Conservation (phyloP, 805 yeast species). For the Saccharomycopsis amapae region DNA sequence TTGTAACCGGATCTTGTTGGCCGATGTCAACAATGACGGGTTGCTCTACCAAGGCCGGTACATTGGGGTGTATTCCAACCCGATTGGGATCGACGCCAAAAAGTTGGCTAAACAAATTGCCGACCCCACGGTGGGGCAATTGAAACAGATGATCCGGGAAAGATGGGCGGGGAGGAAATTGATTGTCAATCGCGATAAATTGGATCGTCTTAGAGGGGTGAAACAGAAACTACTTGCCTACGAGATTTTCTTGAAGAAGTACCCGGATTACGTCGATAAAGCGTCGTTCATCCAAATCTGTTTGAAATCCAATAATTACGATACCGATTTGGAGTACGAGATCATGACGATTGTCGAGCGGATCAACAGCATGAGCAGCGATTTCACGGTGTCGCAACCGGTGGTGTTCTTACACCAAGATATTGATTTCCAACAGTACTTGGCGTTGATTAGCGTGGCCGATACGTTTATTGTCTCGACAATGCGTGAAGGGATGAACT, state of each 20-base stretch:
- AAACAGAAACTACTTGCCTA: constrained; percentile 83
- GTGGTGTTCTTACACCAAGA: constrained; percentile 86
- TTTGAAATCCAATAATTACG: constrained; percentile 45
- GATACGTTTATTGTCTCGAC: constrained; percentile 83
- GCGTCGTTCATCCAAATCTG: constrained; percentile 82
- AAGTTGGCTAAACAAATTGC: constrained; percentile 41
- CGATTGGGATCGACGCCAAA: constrained; percentile 75
- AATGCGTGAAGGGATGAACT: constrained; percentile 93
- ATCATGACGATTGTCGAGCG: constrained; percentile 73
- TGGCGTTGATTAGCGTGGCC: constrained; percentile 81
- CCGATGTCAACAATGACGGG: constrained; percentile 59
- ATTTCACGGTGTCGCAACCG: constrained; percentile 71
- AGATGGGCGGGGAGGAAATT: constrained; percentile 68
- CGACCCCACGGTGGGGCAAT: constrained; percentile 46
- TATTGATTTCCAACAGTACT: constrained; percentile 79
- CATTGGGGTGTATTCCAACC: constrained; percentile 49
- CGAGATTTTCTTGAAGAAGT: constrained; percentile 62
- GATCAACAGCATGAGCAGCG: constrained; percentile 69
- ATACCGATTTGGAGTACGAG: constrained; percentile 63
- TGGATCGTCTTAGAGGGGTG: constrained; percentile 82
- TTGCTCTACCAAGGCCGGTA: constrained; percentile 54
- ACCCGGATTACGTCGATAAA: constrained; percentile 63
- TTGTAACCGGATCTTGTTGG: constrained; percentile 71
- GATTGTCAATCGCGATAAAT: constrained; percentile 82
- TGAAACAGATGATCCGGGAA: constrained; percentile 66